Evolutionary conservation across 2,329 filamentous ascomycete species (phyloP).

Genomic region (Colletotrichum coccodes): DNA sequence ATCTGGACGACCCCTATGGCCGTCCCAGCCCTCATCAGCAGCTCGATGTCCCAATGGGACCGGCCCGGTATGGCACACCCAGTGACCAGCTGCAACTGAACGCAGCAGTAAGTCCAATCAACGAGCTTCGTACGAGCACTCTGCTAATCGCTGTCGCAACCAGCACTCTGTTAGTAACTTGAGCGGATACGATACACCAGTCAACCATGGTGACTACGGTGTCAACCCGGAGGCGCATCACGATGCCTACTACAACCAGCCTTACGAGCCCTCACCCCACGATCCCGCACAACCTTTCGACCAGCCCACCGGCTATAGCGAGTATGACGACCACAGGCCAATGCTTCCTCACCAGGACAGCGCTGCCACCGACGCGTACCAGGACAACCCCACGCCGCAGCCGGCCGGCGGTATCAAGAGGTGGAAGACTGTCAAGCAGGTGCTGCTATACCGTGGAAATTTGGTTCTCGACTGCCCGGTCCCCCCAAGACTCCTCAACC

Average conservation of each 20-base stretch:
- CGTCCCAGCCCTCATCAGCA: conserved; percentile 41
- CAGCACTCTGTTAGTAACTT: conserved; percentile 66
- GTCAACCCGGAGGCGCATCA: conserved; percentile 87
- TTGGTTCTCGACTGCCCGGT: conserved; percentile 97
- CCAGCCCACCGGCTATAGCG: conserved; percentile 41
- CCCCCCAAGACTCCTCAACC: conserved; percentile 85
- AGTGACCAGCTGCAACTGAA: conserved; percentile 85
- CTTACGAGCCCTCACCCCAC: conserved; percentile 77
- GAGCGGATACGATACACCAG: conserved; percentile 47
- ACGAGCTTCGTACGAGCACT: neutral
- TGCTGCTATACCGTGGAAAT: conserved; percentile 96
- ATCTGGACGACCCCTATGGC: conserved; percentile 77
- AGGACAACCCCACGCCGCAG: conserved; percentile 52
- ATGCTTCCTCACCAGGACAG: conserved; percentile 76
- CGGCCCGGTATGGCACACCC: conserved; percentile 60
- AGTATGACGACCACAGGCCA: conserved; percentile 77
- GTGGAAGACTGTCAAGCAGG: conserved; percentile 99
- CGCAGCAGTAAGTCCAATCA: conserved; percentile 74
- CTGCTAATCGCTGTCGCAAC: neutral
- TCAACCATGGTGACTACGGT: conserved; percentile 74
- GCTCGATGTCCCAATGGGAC: conserved; percentile 35
- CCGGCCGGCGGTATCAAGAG: conserved; percentile 76
- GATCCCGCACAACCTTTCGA: conserved; percentile 66
- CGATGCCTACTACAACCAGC: conserved; percentile 85
- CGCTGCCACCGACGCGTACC: conserved; percentile 55